A percentile compares a stretch with the other conserved stretches of the same genome.
phyloP scores from a whole-genome alignment of 2,329 filamentous ascomycete species.

The Fusarium sambucinum region DNA sequence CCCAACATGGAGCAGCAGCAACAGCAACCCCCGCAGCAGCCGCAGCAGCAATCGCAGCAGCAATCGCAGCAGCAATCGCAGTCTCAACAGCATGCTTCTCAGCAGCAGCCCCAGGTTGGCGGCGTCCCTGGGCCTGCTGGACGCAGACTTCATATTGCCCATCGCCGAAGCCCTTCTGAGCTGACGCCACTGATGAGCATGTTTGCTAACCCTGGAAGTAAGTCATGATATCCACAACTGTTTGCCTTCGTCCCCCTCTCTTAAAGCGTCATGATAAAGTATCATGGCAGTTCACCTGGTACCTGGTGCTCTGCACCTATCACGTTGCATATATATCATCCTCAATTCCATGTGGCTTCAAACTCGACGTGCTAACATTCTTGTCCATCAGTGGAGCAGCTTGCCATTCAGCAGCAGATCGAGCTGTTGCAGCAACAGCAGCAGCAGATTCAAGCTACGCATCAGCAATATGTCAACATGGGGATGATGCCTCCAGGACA shows the following conservation, averaged over 20 bases:
- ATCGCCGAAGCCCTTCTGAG: constrained; percentile 96
- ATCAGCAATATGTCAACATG: constrained; percentile 98
- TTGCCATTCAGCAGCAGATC: constrained; percentile 97
- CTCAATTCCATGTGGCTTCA: background rate
- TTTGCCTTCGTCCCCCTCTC: background rate
- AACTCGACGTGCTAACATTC: constrained; percentile 36
- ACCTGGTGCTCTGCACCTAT: background rate
- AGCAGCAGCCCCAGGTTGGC: constrained; percentile 63
- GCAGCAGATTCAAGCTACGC: constrained; percentile 94
- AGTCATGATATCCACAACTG: constrained; percentile 53
- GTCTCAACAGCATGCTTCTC: constrained; percentile 66
- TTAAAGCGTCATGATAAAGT: constrained; percentile 5
- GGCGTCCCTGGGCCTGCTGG: constrained; percentile 80
- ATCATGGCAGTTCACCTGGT: constrained; percentile 12
- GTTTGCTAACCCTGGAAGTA: constrained; percentile 76
- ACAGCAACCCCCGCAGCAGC: constrained; percentile 68
- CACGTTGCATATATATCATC: background rate
- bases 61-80: constrained; percentile 68
- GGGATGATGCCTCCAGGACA: constrained; percentile 92
- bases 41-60: constrained; percentile 65
- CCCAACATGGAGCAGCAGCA: constrained; percentile 69
- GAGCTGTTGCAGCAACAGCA: constrained; percentile 97
- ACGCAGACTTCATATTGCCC: constrained; percentile 95
- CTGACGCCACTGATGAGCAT: constrained; percentile 97
- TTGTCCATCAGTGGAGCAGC: constrained; percentile 83